Evolutionary conservation across 192 early-diverging fungal species (phyloP), one percentile per base, ranked within the genome.

Genomic region (Entrophospora sp.): DNA sequence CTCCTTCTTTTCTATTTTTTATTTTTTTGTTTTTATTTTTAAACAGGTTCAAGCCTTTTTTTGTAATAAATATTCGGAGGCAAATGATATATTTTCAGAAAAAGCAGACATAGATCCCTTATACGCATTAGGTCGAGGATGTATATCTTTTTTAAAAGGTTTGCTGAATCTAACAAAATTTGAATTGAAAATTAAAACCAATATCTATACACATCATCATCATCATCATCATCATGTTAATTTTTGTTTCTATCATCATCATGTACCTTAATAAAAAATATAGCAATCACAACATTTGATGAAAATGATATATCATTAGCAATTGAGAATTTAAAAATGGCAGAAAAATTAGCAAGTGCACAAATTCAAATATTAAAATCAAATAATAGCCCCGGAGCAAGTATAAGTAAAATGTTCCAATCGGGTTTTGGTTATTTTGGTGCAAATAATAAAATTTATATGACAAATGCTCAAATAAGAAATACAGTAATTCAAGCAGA

Each of bases 131-230:
- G 78, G 81, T 28, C 74, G 75, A 10, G 77, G 81, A 27, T 69
- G 71, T 24, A 71, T 83, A 30, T 75, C 78, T 16, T 83, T 83
- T 61, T 69, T 83, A 42, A 83, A 83, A 78, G 81, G 81, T 83
- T 75, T 32, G 34, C n/a, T 38, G 31, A 32, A 43, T 28, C n/a
- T n/a, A n/a, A n/a, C n/a, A n/a, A n/a, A n/a, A n/a, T n/a, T n/a
- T n/a, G n/a, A n/a, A n/a, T n/a, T n/a, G n/a, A n/a, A n/a, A n/a
- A n/a, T n/a, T n/a, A n/a, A n/a, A n/a, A n/a, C n/a, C n/a, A n/a
- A n/a, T n/a, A n/a, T n/a, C n/a, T n/a, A n/a, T n/a, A n/a, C n/a
- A n/a, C n/a, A 28, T 13, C n/a, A 24, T 52, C 44, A 40, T n/a
- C 30, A 45, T 43, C 42, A 57, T 24, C 13, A 55, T 36, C n/a